Evolutionary conservation across 2,329 filamentous ascomycete genomes (phyloP), one percentile per base, ranked within the genome.

Genomic region (Leptosphaerulina australis): DNA sequence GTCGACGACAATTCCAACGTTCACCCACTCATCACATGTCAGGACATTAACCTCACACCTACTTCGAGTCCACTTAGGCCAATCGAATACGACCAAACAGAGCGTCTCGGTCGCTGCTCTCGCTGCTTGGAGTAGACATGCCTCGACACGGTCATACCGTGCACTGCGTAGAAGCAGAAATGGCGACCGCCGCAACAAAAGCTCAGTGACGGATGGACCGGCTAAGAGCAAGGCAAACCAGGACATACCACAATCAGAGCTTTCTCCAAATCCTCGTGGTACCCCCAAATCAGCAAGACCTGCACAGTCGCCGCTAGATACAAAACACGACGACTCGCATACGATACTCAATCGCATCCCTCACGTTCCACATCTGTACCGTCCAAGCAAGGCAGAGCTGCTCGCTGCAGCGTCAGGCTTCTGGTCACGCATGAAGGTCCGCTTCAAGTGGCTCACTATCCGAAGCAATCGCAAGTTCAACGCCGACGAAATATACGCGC

Each of bases 381-480:
- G 92, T 15, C 93, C 94, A 4, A 93, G 88, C 6, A 97, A 96
- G 69, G 92, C 97, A 70, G 94, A 99, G 72, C 81, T 99, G 21
- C 79, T 99, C 26, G 88, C 90, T 15, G 93, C 94, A 4, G 91
- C 94, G 26, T 97, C 86, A 17, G 92, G 92, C 1, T 97, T 97
- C 71, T 94, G 91, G 86, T 88, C 95, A 56, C 84, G 94, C 38
- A 74, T 97, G 34, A 91, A 88, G 67, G 89, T 97, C 18, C 88
- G 91, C 30, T 95, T 97, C 77, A 99, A 99, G 74, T 99, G 94
- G 94, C 87, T 94, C 64, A 95, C 94, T 2, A 99, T 99, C 64
- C 82, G 92, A 68, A 96, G 92, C 70, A 90, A 89, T 71, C 83
- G 94, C 28, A 94, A 94, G 0, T 99, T 94, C 84, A 99, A 96